Evolutionary conservation across 2,329 filamentous ascomycete genomes (phyloP), one percentile per base, ranked within the genome.

Genomic region (Aspergillus candidus): DNA sequence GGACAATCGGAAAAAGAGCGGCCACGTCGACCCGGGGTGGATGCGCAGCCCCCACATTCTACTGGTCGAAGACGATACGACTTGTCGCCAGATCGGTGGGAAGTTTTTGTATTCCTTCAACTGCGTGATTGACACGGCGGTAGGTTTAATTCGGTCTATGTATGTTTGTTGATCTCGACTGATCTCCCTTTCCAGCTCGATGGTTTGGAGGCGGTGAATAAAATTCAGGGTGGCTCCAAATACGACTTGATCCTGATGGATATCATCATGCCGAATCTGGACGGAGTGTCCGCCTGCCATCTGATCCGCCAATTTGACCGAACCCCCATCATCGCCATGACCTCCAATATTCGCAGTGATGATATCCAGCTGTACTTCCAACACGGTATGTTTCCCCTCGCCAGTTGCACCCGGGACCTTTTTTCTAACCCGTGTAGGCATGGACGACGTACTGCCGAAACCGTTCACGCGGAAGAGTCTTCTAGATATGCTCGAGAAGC

Each of bases 281-380:
- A 97, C 59, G 93, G 93, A 55, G 89, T 97, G 5, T 95, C 90
- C 12, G 91, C 93, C 3, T 95, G 89, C 45, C 87, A 93, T 59
- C 82, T 95, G 50, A 96, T 98, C 53, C 82, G 91, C 41, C 87
- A 95, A 60, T 88, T 91, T 50, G 83, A 89, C 51, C 80, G 82
- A 32, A 80, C 83, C 5, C 93, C 93, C 0, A 94, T 98, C 57
- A 88, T 98, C 46, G 93, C 93, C 37, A 97, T 98, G 93, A 98
- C 93, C 3, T 96, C 91, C 3, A 98, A 97, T 62, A 97, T 98
- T 52, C 81, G 93, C 52, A 90, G 88, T 48, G 91, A 96, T 59
- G 93, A 98, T 63, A 94, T 97, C 49, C 87, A 91, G 42, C 90
- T 94, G 71, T 98, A 98, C 64, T 97, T 96, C 71, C 84, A 91